A percentile compares a stretch with the other conserved stretches of the same genome.
Evolutionary conservation across 2,329 filamentous ascomycete genomes (phyloP).

Genomic region (Pestalotiopsis sp.): DNA sequence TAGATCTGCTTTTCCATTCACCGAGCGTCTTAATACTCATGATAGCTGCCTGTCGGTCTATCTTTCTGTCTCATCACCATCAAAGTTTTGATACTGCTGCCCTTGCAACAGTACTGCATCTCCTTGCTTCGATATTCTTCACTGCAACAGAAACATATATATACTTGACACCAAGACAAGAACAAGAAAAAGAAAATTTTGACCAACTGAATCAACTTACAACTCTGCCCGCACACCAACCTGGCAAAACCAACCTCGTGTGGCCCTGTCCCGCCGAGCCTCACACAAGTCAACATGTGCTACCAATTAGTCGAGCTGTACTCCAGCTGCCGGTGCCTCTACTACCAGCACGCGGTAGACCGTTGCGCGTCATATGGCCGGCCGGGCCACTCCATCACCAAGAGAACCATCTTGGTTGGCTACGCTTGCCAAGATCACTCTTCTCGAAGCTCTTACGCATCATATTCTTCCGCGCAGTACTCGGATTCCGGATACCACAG

Average conservation of each 20-base stretch:
- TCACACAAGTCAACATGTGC: conserved; percentile 67
- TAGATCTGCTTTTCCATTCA: conserved; percentile 10
- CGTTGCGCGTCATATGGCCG: conserved; percentile 77
- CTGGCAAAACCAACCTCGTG: neutral
- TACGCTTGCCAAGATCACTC: conserved; percentile 71
- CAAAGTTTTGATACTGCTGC: neutral
- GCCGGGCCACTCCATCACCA: conserved; percentile 70
- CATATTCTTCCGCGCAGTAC: conserved; percentile 46
- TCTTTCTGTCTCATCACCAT: neutral
- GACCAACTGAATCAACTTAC: neutral
- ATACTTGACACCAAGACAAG: neutral
- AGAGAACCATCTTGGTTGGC: conserved; percentile 79
- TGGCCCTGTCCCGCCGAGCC: neutral
- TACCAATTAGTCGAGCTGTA: conserved; percentile 86
- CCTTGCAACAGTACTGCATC: neutral
- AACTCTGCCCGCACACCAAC: neutral
- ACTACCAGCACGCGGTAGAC: conserved; percentile 86
- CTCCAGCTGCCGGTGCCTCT: conserved; percentile 83
- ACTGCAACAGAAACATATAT: neutral
- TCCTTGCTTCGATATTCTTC: conserved; percentile 9
- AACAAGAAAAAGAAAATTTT: neutral
- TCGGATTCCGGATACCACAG: conserved; percentile 60
- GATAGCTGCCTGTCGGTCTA: neutral
- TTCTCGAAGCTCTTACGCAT: conserved; percentile 35
- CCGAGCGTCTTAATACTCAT: neutral